These are phyloP conservation scores for Grosmannia penicillata DNA, from an alignment of 2,329 filamentous ascomycete species.

Conservation along the genomic window DNA sequence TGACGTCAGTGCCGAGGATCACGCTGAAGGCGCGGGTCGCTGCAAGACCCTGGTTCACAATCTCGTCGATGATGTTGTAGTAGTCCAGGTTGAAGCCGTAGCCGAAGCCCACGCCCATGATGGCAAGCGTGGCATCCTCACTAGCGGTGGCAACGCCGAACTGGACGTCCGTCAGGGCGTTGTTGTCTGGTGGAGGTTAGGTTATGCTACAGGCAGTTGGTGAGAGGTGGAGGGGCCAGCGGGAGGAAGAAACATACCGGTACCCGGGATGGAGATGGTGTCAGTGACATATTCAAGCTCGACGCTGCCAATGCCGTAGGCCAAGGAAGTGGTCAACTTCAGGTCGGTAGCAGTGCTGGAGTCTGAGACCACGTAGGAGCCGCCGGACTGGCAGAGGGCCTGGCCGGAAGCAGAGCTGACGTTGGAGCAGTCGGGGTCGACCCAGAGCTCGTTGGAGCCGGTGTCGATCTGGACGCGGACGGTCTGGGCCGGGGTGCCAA, in stretches of 20 bases:
- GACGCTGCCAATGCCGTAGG: conserved; percentile 31
- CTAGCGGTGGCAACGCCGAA: conserved; percentile 42
- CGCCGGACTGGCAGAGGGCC: conserved; percentile 23
- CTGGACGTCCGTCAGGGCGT: conserved; percentile 31
- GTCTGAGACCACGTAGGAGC: conserved; percentile 21
- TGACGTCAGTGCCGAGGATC: conserved; percentile 15
- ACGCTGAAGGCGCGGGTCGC: conserved; percentile 18
- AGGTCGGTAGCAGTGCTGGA: conserved; percentile 20
- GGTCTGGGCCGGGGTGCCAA: conserved; percentile 33
- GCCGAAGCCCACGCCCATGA: conserved; percentile 58
- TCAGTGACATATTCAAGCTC: conserved; percentile 27
- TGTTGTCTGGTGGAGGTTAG: conserved; percentile 16
- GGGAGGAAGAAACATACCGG: conserved; percentile 5
- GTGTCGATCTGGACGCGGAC: conserved; percentile 37
- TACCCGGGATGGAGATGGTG: conserved; percentile 17
- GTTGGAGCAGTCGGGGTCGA: conserved; percentile 40
- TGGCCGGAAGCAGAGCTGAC: conserved; percentile 19
- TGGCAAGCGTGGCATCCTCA: conserved; percentile 30
- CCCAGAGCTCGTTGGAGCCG: conserved; percentile 39
- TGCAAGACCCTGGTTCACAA: conserved; percentile 32
- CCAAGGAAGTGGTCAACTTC: conserved; percentile 17
- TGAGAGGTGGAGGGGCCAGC: neutral
- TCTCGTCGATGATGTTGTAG: conserved; percentile 30
- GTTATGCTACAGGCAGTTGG: too few relatives aligned
- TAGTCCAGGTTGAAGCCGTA: conserved; percentile 21